Base-by-base conservation (phyloP, 176 grass and related monocot genomes). In the Bromus sterilis region DNA sequence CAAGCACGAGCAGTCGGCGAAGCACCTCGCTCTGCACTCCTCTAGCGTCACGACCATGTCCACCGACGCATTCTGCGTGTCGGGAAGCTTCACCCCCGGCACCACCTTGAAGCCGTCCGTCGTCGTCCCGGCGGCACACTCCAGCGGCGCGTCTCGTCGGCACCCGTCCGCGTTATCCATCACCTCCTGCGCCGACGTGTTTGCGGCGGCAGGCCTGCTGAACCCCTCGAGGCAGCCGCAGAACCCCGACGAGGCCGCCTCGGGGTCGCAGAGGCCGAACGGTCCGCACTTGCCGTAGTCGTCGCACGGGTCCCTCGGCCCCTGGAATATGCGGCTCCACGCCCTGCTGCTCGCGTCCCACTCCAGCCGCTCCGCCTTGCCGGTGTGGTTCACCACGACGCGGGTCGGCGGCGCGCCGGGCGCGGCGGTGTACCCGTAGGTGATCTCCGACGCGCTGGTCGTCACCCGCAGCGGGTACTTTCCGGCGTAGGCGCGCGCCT, bases 1-100 rank as follows among this genome's bases (percentile, higher is more conserved):
- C 39, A 80, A 4, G 43, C 92, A 94, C 0, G 92, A 94, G 33
- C 89, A 94, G 76, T 89, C 32, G 25, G 60, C 74, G 4, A 36
- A 18, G 77, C 89, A 94, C 76, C 73, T 66, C 74, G 20, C 41
- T 25, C 31, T 53, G 78, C 78, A 88, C 28, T 76, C 39, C 46
- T 88, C n/a, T 71, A 81, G 14, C 39, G 77, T 85, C 6, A 34
- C 29, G 26, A 8, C 15, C 9, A 21, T 77, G 44, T 86, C 80
- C 20, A 74, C 49, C 1, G 57, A 31, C 0, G 34, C 58, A 51
- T 67, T 81, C 42, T 65, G 39, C 28, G 77, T 63, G 55, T 87
- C 86, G 0, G 92, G 92, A 4, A 94, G 81, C 75, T 94, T 94
- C 68, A 89, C 83, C 16, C 83, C 64, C 7, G 11, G 4, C 40